Evolutionary conservation across 129 eudicot genomes (phyloP).

Genomic region (Calendula officinalis): DNA sequence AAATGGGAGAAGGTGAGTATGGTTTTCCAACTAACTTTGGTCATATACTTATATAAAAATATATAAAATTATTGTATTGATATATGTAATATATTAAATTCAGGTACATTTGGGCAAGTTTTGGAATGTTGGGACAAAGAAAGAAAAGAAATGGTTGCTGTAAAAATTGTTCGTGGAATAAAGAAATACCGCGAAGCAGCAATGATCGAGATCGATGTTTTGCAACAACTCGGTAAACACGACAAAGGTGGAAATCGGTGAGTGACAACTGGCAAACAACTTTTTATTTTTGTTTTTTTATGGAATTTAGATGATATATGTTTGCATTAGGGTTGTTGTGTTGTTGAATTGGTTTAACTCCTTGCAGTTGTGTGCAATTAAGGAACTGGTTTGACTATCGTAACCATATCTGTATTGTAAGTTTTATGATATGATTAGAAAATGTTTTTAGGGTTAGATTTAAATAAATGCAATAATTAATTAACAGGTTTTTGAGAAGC

Average conservation of each 20-base stretch:
- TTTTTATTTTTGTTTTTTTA: not conserved
- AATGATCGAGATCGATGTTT: slow-evolving; percentile 78
- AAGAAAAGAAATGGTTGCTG: slow-evolving; percentile 80
- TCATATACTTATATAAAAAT: not conserved
- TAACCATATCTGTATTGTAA: slow-evolving; percentile 99
- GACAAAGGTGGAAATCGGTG: slow-evolving; percentile 90
- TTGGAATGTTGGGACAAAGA: slow-evolving; percentile 90
- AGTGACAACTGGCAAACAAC: slow-evolving; percentile 29
- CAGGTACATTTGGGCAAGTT: slow-evolving; percentile 90
- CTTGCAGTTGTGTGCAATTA: slow-evolving; percentile 99
- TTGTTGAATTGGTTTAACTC: slow-evolving; percentile 71
- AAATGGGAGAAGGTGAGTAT: slow-evolving; percentile 82
- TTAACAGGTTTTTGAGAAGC: slow-evolving; percentile 99
- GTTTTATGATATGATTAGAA: slow-evolving; percentile 52
- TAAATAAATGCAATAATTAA: slow-evolving; percentile 37
- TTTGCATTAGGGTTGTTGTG: slow-evolving; percentile 49
- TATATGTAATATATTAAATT: not conserved
- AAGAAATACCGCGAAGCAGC: slow-evolving; percentile 92
- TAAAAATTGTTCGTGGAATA: slow-evolving; percentile 77
- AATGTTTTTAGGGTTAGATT: slow-evolving; percentile 59
- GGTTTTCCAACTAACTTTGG: not conserved
- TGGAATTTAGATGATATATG: slow-evolving; percentile 25
- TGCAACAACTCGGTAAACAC: slow-evolving; percentile 89
- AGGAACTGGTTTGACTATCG: slow-evolving; percentile 99
- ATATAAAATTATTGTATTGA: not conserved